phyloP scores from a whole-genome alignment of 2,329 filamentous ascomycete species.

The Akanthomyces muscarius region DNA sequence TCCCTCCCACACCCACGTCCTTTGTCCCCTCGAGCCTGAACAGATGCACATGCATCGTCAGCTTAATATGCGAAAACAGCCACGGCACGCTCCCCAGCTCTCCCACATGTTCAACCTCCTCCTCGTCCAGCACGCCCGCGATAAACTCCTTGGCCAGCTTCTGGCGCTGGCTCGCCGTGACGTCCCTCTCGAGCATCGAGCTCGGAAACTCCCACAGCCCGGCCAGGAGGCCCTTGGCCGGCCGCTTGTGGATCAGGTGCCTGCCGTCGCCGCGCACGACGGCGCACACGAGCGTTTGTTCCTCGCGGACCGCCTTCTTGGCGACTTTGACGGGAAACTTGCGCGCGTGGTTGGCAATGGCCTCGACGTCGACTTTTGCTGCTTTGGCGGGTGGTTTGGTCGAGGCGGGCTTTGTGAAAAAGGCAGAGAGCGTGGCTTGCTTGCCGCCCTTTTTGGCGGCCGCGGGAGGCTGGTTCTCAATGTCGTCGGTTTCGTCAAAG shows the following conservation, averaged over 20 bases:
- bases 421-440: conserved; percentile 33
- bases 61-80: conserved; percentile 53
- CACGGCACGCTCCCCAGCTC: conserved; percentile 53
- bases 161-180: conserved; percentile 30
- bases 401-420: conserved; percentile 26
- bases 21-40: conserved; percentile 35
- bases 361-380: conserved; percentile 28
- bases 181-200: conserved; percentile 29
- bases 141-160: conserved; percentile 35
- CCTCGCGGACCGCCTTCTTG: conserved; percentile 50
- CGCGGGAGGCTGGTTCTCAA: conserved; percentile 10
- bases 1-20: neutral
- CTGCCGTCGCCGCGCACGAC: conserved; percentile 41
- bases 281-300: conserved; percentile 52
- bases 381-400: conserved; percentile 7
- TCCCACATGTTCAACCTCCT: conserved; percentile 29
- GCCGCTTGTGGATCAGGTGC: conserved; percentile 48
- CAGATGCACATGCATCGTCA: conserved; percentile 55
- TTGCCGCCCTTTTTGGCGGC: conserved; percentile 22
- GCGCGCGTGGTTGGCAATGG: conserved; percentile 41
- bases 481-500: conserved; percentile 26
- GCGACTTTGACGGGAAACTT: conserved; percentile 48
- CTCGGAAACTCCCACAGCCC: conserved; percentile 56
- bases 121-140: conserved; percentile 24
- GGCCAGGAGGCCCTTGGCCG: conserved; percentile 51